Evolutionary conservation across 768 basidiomycete genomes (phyloP), one percentile per base, ranked within the genome.

Genomic region (Lentinula raphanica): DNA sequence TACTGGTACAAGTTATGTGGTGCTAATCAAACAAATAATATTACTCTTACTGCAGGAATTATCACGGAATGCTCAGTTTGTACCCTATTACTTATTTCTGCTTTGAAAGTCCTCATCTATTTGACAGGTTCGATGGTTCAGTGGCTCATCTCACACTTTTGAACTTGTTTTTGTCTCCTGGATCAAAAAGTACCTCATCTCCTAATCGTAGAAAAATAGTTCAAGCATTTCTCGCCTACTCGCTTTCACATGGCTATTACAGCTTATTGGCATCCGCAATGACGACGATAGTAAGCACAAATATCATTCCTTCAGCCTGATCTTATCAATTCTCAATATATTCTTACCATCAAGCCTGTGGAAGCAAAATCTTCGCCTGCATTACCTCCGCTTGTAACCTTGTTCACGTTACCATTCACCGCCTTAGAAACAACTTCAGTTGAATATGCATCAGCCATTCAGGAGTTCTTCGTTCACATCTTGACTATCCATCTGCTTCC

Each of bases 401-500:
- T 88, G 13, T 60, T 76, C 15, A 78, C 78, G 0, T 68, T 46
- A 64, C 81, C 68, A 42, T 79, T 76, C 23, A 71, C 66, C 11
- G 70, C 63, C 21, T 69, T 69, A 44, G 65, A 64, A 27, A 44
- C 60, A 1, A 35, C 62, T 42, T 62, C 65, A 1, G 63, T 66
- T 1, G 54, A 64, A 44, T 75, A 73, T 62, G 27, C 68, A 5
- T 63, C 60, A 59, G 68, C 75, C 42, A 65, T 87, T 15, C 61
- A 69, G 29, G 65, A 69, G 17, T 64, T 89, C 28, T 62, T 90
- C 54, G 66, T 74, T 15, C 69, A 74, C 59, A 82, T 95, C 56
- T 75, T 96, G 58, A 79, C 86, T 1, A 75, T 95, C 44, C 88
- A 90, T 0, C 72, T 92, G 0, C 78, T 98, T 0, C 92, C 92